Base-by-base conservation (phyloP, 169 alveolate genomes). In the Eimeria sp. region DNA sequence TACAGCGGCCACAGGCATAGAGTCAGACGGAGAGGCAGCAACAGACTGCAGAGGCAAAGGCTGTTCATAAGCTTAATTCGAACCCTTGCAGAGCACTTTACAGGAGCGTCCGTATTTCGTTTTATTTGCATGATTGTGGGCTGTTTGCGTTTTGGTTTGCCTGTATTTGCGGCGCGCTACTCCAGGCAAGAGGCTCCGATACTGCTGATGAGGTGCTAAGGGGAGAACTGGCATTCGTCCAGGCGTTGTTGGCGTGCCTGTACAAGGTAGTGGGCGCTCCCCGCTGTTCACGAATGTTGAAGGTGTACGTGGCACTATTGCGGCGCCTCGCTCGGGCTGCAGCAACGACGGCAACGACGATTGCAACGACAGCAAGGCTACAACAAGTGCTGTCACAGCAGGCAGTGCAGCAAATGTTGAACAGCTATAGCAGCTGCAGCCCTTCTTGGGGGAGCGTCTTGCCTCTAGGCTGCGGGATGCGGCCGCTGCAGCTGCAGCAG, bases 251-350 rank as follows among this genome's bases (percentile, higher is more conserved):
- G 75, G 91, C 57, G 20, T 49, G 70, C 20, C 73, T 83, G 75
- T 83, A 57, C 73, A 83, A 83, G 75, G 45, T 57, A 34, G 73
- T 54, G 75, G 91, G 91, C 75, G 57, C 51, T 54, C 91, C 91
- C 16, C 75, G 54, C 22, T 83, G 75, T 20, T 20, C 91, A 9
- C 91, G 91, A 4, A 54, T 49, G 54, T 45, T 83, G 34, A 83
- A 83, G 34, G 91, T 83, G 51, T 83, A 83, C 45, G 54, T 54
- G 91, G 91, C 75, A 34, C 75, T 83, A 54, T 49, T 83, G 91
- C 91, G 91, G 91, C 91, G 91, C 34, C 30, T 83, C 20, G 91
- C 91, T 34, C n/a, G 91, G 57, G 54, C 73, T 30, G 73, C 91
- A 58, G 91, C 73, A 30, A 78, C 88, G 40, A 58, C 91, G 27